These are phyloP conservation scores for Cryptococcus wingfieldii DNA, from an alignment of 1,284 basidiomycete genomes.

Conservation along the genomic window DNA sequence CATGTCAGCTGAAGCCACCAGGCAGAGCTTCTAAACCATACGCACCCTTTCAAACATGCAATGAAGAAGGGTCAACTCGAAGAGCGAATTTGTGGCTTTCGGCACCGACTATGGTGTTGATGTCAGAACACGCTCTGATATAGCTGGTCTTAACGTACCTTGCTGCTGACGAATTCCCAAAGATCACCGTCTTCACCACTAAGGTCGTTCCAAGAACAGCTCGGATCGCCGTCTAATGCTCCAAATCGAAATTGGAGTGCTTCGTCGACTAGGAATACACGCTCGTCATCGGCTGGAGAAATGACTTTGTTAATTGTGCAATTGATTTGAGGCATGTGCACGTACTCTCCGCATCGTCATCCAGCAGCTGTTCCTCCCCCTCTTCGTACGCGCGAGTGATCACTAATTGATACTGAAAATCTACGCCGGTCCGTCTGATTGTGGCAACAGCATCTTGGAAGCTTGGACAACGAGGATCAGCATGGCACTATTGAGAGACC, in stretches of 20 bases:
- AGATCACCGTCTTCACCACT: conserved; percentile 49
- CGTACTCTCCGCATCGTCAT: conserved; percentile 93
- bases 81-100: conserved; percentile 75
- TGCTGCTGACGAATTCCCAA: conserved; percentile 50
- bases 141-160: conserved; percentile 19
- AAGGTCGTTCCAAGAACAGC: conserved; percentile 84
- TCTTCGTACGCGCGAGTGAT: conserved; percentile 93
- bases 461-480: conserved; percentile 50
- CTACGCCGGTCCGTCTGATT: conserved; percentile 74
- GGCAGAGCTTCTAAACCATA: background rate
- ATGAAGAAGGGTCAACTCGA: conserved; percentile 88
- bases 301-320: background rate
- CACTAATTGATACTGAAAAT: conserved; percentile 93
- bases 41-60: conserved; percentile 76
- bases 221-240: conserved; percentile 71
- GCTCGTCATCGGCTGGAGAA: conserved; percentile 75
- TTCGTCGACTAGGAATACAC: conserved; percentile 84
- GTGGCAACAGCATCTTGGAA: conserved; percentile 95
- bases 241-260: conserved; percentile 77
- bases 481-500: background rate
- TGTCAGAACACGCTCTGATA: conserved; percentile 38
- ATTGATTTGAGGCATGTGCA: conserved; percentile 14
- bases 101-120: conserved; percentile 64
- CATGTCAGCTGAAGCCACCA: background rate
- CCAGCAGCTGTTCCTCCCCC: conserved; percentile 86